Evolutionary conservation across 495 filamentous ascomycete genomes (phyloP), one percentile per base, ranked within the genome.

Genomic region (Rostrohypoxylon terebratum): DNA sequence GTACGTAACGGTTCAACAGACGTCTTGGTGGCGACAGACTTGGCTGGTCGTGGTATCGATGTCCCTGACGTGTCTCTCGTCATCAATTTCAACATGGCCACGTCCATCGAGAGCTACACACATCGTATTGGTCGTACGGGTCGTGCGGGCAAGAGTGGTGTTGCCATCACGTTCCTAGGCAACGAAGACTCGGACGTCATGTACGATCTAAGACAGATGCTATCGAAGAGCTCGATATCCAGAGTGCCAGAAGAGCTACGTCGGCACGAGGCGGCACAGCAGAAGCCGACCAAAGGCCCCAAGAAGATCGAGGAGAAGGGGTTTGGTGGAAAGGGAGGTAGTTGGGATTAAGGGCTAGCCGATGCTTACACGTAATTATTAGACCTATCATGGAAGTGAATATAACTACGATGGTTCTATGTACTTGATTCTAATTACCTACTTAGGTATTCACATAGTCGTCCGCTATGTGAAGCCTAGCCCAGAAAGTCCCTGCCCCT

Each of bases 1-100:
- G 83, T 99, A 13, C 92, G 96, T 6, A 89, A 87, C 51, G 95
- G 94, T 21, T 78, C 83, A 21, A 91, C 91, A 0, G 92, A 97
- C 59, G 92, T 99, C 2, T 86, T 99, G n/a, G 96, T 99, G 25
- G 96, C 96, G 1, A 99, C 96, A 0, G 96, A 99, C 82, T 87
- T 99, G 25, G 96, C 96, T 18, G 96, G 95, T 59, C 88, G 96
- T 86, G 96, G 96, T 94, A 98, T 99, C 77, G 96, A 99, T 84
- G 94, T 99, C 1, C 90, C 90, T 0, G 96, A 98, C 77, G 96
- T 99, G 28, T 92, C 89, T 62, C 84, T 99, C 65, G 96, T 99
- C 28, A 85, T 98, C 73, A 99, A 99, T 84, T 99, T 99, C 86
- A 98, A 98, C 85, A 98, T 99, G 96, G 92, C 96, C 8, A 90